Evolutionary conservation across 83 land plant genomes (phyloP).

Genomic region (Diphasiastrum complanatum): DNA sequence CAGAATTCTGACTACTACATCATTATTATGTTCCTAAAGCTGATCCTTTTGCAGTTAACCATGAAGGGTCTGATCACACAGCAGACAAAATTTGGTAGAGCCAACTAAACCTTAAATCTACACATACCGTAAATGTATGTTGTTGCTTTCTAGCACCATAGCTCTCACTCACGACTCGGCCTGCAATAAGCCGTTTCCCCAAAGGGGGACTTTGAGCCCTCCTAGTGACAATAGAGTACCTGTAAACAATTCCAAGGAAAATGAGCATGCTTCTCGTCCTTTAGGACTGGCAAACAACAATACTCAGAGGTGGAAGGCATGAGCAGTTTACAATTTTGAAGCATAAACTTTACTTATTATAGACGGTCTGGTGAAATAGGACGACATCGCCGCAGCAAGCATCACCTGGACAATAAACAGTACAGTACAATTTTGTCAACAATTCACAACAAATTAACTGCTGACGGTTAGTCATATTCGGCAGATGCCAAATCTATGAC

Average conservation of each 20-base stretch:
- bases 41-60: too few relatives aligned
- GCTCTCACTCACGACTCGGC: conserved; percentile 55
- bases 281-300: conserved; percentile 1
- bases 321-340: neutral
- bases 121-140: conserved; percentile 58
- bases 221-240: conserved; percentile 37
- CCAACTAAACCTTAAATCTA: too few relatives aligned
- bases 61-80: too few relatives aligned
- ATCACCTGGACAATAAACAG: too few relatives aligned
- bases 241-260: conserved; percentile 1
- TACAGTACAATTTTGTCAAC: too few relatives aligned
- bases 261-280: neutral
- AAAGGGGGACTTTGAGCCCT: conserved; percentile 22
- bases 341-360: conserved; percentile 46
- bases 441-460: too few relatives aligned
- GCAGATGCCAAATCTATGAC: too few relatives aligned
- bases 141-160: conserved; percentile 59
- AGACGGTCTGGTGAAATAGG: conserved; percentile 49
- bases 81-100: too few relatives aligned
- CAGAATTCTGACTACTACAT: too few relatives aligned
- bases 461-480: too few relatives aligned
- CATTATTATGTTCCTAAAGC: too few relatives aligned
- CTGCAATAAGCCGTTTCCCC: conserved; percentile 50
- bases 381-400: conserved; percentile 53
- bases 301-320: neutral